Conservation (phyloP, 495 filamentous ascomycete species). For the Aspergillus asperescens region DNA sequence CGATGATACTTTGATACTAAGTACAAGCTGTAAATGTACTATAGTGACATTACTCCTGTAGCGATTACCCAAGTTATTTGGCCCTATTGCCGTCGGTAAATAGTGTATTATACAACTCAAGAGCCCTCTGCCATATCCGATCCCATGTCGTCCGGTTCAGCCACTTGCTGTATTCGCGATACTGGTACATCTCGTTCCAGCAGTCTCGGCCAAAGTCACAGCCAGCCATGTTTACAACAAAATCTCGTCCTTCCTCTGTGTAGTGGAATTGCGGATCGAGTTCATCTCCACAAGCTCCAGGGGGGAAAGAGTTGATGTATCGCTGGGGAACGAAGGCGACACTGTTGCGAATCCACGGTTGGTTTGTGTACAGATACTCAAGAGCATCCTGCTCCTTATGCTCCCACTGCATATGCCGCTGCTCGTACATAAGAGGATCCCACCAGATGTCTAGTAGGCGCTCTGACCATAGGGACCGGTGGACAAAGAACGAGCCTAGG, state of each 20-base stretch:
- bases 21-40: background rate
- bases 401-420: conserved; percentile 98
- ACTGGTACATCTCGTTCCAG: conserved; percentile 95
- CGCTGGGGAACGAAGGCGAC: conserved; percentile 89
- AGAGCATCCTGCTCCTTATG: conserved; percentile 97
- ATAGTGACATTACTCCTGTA: background rate
- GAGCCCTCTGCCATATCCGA: conserved; percentile 40
- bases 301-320: conserved; percentile 89
- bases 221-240: conserved; percentile 98
- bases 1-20: too few relatives aligned
- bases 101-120: conserved; percentile 22
- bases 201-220: conserved; percentile 96
- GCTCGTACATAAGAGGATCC: conserved; percentile 97
- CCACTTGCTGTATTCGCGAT: conserved; percentile 78
- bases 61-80: conserved; percentile 1
- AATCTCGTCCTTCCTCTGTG: conserved; percentile 75
- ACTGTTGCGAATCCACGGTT: conserved; percentile 87
- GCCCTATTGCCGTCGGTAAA: conserved; percentile 3
- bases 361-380: conserved; percentile 83
- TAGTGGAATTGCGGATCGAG: conserved; percentile 80
- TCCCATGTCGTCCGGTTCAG: conserved; percentile 81
- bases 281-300: conserved; percentile 77
- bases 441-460: conserved; percentile 95
- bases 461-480: conserved; percentile 81
- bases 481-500: conserved; percentile 90